Evolutionary conservation across 2,329 filamentous ascomycete species (phyloP).

Genomic region (Lecanicillium sp.): DNA sequence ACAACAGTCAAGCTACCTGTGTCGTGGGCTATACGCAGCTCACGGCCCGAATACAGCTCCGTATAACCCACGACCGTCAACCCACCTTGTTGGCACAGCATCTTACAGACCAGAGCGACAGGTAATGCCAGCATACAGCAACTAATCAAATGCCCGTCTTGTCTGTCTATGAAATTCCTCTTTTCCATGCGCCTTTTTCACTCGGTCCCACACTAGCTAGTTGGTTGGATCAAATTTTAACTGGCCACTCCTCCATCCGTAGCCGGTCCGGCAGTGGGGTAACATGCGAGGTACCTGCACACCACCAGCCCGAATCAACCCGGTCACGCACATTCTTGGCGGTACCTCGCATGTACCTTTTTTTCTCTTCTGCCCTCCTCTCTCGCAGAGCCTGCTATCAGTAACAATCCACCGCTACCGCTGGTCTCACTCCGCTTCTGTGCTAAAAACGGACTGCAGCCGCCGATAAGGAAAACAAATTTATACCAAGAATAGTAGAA

Average conservation of each 20-base stretch:
- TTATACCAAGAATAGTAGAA: too few species aligned
- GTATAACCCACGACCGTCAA: not conserved
- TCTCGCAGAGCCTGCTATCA: too few species aligned
- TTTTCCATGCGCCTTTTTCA: not conserved
- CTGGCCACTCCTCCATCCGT: not conserved
- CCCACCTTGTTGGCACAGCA: conserved; percentile 6
- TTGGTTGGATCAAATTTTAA: not conserved
- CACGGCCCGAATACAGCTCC: conserved; percentile 10
- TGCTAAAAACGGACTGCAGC: too few species aligned
- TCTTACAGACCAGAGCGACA: too few species aligned
- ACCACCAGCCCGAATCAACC: not conserved
- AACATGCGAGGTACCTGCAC: not conserved
- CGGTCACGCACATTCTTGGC: not conserved
- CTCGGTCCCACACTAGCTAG: not conserved
- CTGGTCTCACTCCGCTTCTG: too few species aligned
- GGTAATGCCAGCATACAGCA: too few species aligned
- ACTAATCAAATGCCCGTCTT: too few species aligned
- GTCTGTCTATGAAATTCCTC: not conserved
- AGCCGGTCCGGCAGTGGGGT: not conserved
- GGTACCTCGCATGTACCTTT: not conserved
- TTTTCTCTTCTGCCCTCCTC: not conserved
- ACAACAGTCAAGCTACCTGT: conserved; percentile 9
- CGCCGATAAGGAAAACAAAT: too few species aligned
- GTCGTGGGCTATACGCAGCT: too few species aligned
- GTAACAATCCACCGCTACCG: too few species aligned